Evolutionary conservation across 106 monocot genomes (phyloP), one percentile per base, ranked within the genome.

Genomic region (Dioscorea dumetorum): DNA sequence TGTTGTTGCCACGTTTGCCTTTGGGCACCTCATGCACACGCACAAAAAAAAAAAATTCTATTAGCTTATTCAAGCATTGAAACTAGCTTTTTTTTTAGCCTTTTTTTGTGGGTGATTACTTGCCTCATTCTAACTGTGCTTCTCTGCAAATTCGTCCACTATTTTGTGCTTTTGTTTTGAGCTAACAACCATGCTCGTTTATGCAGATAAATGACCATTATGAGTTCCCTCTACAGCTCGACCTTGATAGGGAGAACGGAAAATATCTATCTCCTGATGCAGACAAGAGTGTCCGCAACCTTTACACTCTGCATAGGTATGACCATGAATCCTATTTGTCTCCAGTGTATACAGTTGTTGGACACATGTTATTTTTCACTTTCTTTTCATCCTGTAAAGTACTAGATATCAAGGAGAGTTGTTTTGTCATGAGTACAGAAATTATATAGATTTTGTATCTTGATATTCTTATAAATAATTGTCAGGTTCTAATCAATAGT

Each of bases 201-300:
- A 53, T 81, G 73, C 88, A 95, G 91, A 95, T 95, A 74, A 95
- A 95, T 88, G 95, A 95, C 60, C 83, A 91, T 5, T 95, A 95
- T 62, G 95, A 95, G 75, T 95, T 95, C 65, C 95, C 95, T 11
- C 66, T 95, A 34, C 87, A 88, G 77, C 71, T 95, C 60, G 91
- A 95, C 73, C 94, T 94, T 76, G 94, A 94, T 51, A 85, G 83
- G 74, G 94, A 94, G 33, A 81, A 87, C 85, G 83, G 94, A 23
- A 94, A 83, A 63, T 94, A 94, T 88, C 83, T 94, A 35, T 84
- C 94, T 78, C 94, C 94, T 58, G 83, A 85, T 60, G 87, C 91
- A 35, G 88, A 95, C 69, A 83, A 81, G 71, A 79, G 73, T 33
- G 81, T 95, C 53, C 87, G 95, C 71, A 95, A 95, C 59, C 77